A percentile compares a stretch with the other conserved stretches of the same genome.
Evolutionary conservation across 2,329 filamentous ascomycete genomes (phyloP).

Genomic region (Curvularia sp.): DNA sequence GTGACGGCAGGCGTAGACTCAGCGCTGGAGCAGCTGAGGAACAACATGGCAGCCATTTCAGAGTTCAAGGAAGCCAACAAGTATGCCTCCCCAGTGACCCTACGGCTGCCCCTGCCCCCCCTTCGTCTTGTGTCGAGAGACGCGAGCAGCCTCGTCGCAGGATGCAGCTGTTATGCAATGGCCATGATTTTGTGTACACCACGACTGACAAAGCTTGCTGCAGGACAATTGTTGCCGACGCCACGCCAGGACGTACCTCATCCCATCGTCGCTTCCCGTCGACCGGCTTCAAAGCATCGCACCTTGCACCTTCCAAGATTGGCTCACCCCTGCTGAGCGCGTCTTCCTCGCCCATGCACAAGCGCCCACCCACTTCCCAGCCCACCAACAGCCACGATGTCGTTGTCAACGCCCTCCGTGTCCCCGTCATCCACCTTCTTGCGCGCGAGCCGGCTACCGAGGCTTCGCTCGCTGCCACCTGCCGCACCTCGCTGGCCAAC

Average conservation of each 20-base stretch:
- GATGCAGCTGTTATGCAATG: constrained; percentile 14
- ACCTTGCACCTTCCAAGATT: constrained; percentile 47
- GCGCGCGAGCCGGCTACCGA: constrained; percentile 52
- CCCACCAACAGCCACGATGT: constrained; percentile 44
- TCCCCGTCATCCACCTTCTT: constrained; percentile 61
- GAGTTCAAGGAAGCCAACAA: constrained; percentile 68
- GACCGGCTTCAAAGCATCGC: constrained; percentile 45
- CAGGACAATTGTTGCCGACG: constrained; percentile 49
- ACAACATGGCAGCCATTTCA: constrained; percentile 65
- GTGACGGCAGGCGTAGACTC: constrained; percentile 65
- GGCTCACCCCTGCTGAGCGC: constrained; percentile 53
- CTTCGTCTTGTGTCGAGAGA: constrained; percentile 28
- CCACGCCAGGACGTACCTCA: constrained; percentile 42
- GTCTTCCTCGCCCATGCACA: constrained; percentile 47
- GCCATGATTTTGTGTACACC: constrained; percentile 22
- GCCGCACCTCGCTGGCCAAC: constrained; percentile 39
- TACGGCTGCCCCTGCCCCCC: constrained; percentile 30
- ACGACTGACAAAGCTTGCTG: constrained; percentile 43
- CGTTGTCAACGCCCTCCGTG: constrained; percentile 53
- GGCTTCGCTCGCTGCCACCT: constrained; percentile 42
- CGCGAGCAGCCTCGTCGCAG: constrained; percentile 21
- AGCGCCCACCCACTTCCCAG: constrained; percentile 53
- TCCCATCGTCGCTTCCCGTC: constrained; percentile 49
- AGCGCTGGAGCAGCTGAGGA: constrained; percentile 66
- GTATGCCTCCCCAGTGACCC: constrained; percentile 49